phyloP scores from a whole-genome alignment of 306 rosid species.

The Corylus heterophylla region DNA sequence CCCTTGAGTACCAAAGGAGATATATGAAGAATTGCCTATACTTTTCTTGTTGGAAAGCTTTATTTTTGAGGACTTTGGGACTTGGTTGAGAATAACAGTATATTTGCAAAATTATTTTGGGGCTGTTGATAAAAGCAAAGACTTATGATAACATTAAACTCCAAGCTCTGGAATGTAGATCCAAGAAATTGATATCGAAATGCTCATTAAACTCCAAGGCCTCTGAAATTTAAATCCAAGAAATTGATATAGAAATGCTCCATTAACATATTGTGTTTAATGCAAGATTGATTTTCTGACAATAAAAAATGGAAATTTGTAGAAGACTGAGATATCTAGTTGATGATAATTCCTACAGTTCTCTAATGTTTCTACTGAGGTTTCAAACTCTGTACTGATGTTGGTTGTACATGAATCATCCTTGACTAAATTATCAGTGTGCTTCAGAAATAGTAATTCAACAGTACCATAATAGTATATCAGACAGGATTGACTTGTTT shows the following conservation, averaged over 20 bases:
- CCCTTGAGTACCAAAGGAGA: background rate
- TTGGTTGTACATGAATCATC: conserved; percentile 9
- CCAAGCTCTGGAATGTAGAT: background rate
- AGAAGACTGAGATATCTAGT: conserved; percentile 17
- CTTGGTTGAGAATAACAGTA: background rate
- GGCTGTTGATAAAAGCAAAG: background rate
- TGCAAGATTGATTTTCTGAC: background rate
- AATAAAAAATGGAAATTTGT: background rate
- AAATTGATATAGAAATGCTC: background rate
- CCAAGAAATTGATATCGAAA: background rate
- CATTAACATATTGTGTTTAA: background rate
- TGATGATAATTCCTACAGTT: conserved; percentile 9
- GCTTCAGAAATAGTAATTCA: conserved; percentile 20
- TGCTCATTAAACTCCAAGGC: background rate
- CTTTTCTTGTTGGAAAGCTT: background rate
- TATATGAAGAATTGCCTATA: background rate
- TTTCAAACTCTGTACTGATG: conserved; percentile 23
- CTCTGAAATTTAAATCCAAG: no score
- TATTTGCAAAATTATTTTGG: background rate
- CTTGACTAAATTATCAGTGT: background rate
- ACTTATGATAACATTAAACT: background rate
- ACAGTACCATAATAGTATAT: background rate
- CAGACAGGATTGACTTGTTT: background rate
- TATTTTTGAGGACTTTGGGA: background rate
- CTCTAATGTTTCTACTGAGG: conserved; percentile 17